These are phyloP conservation scores for Gossypium longicalyx DNA, from an alignment of 345 rosid genomes.

Conservation along the genomic window DNA sequence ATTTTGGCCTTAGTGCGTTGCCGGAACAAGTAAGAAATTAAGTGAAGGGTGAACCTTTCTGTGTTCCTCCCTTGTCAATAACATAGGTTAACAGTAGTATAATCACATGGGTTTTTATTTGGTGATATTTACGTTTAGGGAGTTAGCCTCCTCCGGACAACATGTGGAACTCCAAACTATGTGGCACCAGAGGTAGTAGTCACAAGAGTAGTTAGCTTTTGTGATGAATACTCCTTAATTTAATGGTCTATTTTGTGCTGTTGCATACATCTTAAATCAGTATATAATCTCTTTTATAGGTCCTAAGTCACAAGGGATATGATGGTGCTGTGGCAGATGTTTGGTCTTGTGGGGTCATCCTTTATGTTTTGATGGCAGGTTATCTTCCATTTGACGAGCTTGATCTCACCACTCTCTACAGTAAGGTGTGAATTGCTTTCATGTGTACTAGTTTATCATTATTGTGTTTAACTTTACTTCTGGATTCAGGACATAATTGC, in stretches of 20 bases:
- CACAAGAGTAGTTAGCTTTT: background rate
- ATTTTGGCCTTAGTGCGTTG: slow-evolving; percentile 92
- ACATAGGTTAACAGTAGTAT: slow-evolving; percentile 6
- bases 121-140: slow-evolving; percentile 46
- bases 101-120: slow-evolving; percentile 1
- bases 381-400: slow-evolving; percentile 98
- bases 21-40: slow-evolving; percentile 64
- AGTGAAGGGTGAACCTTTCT: background rate
- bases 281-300: slow-evolving; percentile 41
- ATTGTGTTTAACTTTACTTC: background rate
- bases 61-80: background rate
- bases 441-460: slow-evolving; percentile 7
- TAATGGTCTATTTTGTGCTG: background rate
- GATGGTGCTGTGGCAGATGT: slow-evolving; percentile 93
- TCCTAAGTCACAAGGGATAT: slow-evolving; percentile 94
- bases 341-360: slow-evolving; percentile 97
- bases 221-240: background rate
- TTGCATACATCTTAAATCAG: slow-evolving; percentile 8
- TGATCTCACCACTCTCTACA: slow-evolving; percentile 87
- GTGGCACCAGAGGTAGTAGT: slow-evolving; percentile 93
- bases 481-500: background rate
- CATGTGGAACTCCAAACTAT: slow-evolving; percentile 96
- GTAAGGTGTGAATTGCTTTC: slow-evolving; percentile 57
- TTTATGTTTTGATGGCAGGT: slow-evolving; percentile 92
- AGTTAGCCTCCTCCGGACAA: slow-evolving; percentile 81